Evolutionary conservation across 371 early-diverging fungal genomes (phyloP), one percentile per base, ranked within the genome.

Genomic region (Polyrhizophydium stewartii): DNA sequence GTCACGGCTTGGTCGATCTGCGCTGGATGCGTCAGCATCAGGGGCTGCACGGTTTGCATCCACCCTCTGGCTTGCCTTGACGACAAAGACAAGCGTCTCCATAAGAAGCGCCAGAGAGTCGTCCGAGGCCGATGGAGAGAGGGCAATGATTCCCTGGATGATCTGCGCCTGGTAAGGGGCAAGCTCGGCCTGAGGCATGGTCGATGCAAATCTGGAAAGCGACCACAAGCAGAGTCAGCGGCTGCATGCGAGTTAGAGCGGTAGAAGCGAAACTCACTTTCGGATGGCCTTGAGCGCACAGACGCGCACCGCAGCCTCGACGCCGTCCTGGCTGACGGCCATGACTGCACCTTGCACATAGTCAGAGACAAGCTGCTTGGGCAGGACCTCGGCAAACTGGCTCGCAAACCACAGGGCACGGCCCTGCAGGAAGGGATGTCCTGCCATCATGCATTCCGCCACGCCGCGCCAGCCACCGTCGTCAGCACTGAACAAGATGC

Each of bases 351-450:
- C 89, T 27, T 77, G 67, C 27, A 93, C 81, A 69, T 88, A 91
- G 38, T 88, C 84, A 7, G 73, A 62, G 0, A 88, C 79, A 49
- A 90, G 75, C 3, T 85, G 78, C 3, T 73, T 63, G 7, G 92
- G 92, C 22, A 92, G 73, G 24, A 84, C 74, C n/a, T 79, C 76
- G 2, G 89, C 87, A 77, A 91, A 89, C 65, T 87, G 86, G 41
- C 89, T 88, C 1, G 91, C 85, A 79, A 94, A 92, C 16, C 92
- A 87, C 50, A 96, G 83, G 1, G 93, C 89, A 24, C 94, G 89
- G 2, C 93, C 92, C 71, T 92, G 92, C 62, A 90, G 82, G 67
- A 90, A 91, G 1, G 96, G 94, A 38, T 70, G 79, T 2, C 85
- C 88, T 78, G 24, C 9, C 35, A 35, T 35, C 35, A 35, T 35